Evolutionary conservation across 2,329 filamentous ascomycete species (phyloP).

Genomic region (Pseudogymnoascus sp.): DNA sequence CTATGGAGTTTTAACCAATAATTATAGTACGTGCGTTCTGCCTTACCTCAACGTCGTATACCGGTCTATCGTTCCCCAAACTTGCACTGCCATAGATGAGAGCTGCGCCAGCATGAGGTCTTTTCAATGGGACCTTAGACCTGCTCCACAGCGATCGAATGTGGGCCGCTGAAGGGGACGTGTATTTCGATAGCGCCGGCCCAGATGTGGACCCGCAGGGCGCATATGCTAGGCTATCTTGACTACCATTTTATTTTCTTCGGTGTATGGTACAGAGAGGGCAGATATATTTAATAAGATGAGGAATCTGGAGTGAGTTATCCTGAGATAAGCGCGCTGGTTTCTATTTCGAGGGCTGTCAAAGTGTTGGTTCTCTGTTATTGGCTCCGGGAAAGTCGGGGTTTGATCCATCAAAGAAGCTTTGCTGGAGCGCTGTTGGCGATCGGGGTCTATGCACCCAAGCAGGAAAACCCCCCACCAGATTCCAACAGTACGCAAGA

Average conservation of each 20-base stretch:
- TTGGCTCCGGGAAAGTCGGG: not conserved
- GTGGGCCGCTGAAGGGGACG: not conserved
- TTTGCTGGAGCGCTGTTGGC: not conserved
- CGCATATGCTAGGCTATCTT: conserved; percentile 2
- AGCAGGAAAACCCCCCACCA: not conserved
- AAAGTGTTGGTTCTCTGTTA: not conserved
- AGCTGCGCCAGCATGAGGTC: not conserved
- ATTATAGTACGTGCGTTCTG: not conserved
- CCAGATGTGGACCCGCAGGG: not conserved
- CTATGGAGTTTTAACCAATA: not conserved
- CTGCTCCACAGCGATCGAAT: not conserved
- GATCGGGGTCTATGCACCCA: not conserved
- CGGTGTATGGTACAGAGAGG: not conserved
- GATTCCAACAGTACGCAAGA: not conserved
- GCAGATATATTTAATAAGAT: not conserved
- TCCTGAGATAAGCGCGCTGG: not conserved
- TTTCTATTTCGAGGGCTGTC: not conserved
- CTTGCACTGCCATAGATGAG: not conserved
- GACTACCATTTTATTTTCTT: not conserved
- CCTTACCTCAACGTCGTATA: not conserved
- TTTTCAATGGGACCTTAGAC: not conserved
- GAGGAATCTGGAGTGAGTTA: not conserved
- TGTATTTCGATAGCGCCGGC: not conserved
- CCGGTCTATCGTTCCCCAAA: not conserved
- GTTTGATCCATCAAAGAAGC: not conserved